Conservation (phyloP, 345 rosid species). For the Laguncularia racemosa region DNA sequence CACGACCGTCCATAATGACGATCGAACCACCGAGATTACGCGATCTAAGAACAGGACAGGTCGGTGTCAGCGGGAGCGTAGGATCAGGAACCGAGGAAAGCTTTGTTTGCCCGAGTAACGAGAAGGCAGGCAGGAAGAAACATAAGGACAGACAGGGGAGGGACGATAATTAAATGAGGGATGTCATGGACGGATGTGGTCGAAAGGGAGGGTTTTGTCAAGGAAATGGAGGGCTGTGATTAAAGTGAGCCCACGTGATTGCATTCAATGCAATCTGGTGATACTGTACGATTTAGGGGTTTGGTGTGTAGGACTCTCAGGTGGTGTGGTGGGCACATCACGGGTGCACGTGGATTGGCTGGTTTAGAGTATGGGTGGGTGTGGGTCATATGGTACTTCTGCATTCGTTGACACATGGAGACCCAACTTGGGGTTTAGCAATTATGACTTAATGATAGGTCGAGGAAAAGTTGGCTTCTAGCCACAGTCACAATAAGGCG, state of each 20-base stretch:
- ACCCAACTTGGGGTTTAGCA: too few relatives aligned
- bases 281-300: too few relatives aligned
- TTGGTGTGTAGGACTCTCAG: background rate
- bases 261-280: slow-evolving; percentile 5
- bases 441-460: too few relatives aligned
- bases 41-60: slow-evolving; percentile 38
- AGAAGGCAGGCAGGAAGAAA: slow-evolving; percentile 5
- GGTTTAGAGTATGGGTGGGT: too few relatives aligned
- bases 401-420: too few relatives aligned
- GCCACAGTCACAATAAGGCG: too few relatives aligned
- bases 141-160: background rate
- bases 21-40: slow-evolving; percentile 20
- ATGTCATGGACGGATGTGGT: slow-evolving; percentile 3
- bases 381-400: too few relatives aligned
- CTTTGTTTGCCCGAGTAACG: slow-evolving; percentile 32
- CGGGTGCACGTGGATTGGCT: slow-evolving; percentile 9
- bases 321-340: background rate
- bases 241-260: slow-evolving; percentile 5
- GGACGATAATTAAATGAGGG: background rate
- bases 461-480: too few relatives aligned
- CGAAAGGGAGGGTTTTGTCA: slow-evolving; percentile 1
- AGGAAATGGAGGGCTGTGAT: slow-evolving; percentile 14
- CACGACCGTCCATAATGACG: slow-evolving; percentile 15
- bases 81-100: slow-evolving; percentile 39
- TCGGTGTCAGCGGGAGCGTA: slow-evolving; percentile 52